Percentiles rank a stretch among this genome's conserved stretches.
These are phyloP conservation scores for Aegilops umbellulata DNA, from an alignment of 176 grass and related monocot species.

Conservation along the genomic window DNA sequence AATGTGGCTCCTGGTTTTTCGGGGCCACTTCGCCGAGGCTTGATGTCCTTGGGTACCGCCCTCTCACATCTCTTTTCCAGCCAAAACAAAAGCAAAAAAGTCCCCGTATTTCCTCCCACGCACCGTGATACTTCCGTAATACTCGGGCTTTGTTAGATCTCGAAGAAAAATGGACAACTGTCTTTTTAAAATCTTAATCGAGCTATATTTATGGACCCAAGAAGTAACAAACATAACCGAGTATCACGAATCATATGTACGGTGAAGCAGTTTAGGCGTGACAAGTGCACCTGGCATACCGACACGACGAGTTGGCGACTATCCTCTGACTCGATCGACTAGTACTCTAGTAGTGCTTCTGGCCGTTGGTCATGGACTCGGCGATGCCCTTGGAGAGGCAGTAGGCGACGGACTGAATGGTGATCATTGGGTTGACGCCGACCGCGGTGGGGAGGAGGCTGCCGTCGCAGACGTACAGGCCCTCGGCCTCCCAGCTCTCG, in stretches of 20 bases:
- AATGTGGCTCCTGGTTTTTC: no score
- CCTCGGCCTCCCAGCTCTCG: constrained; percentile 80
- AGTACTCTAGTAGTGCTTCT: no score
- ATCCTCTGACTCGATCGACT: not conserved
- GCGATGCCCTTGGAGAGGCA: not conserved
- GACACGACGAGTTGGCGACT: no score
- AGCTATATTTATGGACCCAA: not conserved
- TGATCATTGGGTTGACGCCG: constrained; percentile 92
- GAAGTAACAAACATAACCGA: not conserved
- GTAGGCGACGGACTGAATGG: constrained; percentile 61
- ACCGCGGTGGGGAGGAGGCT: constrained; percentile 73
- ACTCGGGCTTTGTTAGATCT: no score
- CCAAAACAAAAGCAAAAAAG: no score
- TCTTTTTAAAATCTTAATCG: not conserved
- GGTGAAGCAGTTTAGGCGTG: not conserved
- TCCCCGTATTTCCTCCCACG: no score
- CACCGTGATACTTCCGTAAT: no score
- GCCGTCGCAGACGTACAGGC: constrained; percentile 76
- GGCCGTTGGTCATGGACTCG: not conserved
- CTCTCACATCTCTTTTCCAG: no score
- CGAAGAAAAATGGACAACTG: no score
- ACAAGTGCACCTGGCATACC: no score
- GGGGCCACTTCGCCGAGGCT: no score
- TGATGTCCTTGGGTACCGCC: no score
- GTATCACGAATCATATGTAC: not conserved